Evolutionary conservation across 164 flowering plant species (phyloP).

Genomic region (Cinnamomum micranthum): DNA sequence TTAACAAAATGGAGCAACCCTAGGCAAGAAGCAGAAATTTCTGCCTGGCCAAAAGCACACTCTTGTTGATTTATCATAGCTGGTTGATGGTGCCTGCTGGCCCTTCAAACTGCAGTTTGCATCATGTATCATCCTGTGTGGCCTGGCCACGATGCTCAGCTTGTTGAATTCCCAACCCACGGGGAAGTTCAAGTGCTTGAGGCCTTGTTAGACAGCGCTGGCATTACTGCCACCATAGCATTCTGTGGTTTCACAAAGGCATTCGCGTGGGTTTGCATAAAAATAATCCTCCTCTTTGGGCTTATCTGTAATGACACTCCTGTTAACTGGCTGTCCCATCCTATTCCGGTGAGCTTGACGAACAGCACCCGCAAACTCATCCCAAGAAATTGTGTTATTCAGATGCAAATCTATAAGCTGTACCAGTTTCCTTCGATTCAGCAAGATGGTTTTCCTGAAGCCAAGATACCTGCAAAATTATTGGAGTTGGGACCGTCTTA

Average conservation of each 20-base stretch:
- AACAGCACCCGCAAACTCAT: slow-evolving; percentile 59
- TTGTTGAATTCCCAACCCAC: background rate
- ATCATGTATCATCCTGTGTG: background rate
- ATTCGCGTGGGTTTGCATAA: slow-evolving; percentile 92
- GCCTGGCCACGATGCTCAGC: background rate
- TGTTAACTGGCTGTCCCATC: slow-evolving; percentile 57
- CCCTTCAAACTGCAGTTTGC: background rate
- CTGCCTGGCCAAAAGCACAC: too few relatives aligned
- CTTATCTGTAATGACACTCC: slow-evolving; percentile 60
- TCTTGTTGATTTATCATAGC: too few relatives aligned
- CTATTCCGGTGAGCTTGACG: slow-evolving; percentile 46
- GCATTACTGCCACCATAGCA: slow-evolving; percentile 36
- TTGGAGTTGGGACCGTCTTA: background rate
- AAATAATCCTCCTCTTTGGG: slow-evolving; percentile 99
- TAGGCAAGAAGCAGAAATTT: too few relatives aligned
- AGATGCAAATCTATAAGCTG: slow-evolving; percentile 70
- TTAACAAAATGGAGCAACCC: too few relatives aligned
- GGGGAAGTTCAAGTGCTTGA: background rate
- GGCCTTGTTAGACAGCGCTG: slow-evolving; percentile 2
- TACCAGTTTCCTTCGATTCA: slow-evolving; percentile 69
- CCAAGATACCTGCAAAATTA: slow-evolving; percentile 77
- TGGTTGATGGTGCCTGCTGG: too few relatives aligned
- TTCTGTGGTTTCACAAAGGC: slow-evolving; percentile 53
- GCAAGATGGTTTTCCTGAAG: slow-evolving; percentile 54
- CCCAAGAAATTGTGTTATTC: slow-evolving; percentile 70